These are phyloP conservation scores for Fragilaria radians DNA, from an alignment of 108 stramenopile genomes.

Conservation along the genomic window DNA sequence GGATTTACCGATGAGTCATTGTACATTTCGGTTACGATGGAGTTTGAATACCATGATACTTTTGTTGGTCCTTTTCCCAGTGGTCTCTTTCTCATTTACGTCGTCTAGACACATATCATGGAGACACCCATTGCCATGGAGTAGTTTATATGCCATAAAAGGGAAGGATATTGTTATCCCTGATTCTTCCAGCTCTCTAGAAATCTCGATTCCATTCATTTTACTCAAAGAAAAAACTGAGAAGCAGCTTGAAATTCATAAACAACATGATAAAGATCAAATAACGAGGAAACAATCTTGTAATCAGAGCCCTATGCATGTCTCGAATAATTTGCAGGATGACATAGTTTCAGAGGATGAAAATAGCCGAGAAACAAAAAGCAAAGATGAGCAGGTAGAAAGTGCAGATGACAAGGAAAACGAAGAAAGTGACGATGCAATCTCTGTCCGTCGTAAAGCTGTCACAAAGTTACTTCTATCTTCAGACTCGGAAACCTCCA, in stretches of 20 bases:
- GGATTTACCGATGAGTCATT: too few relatives aligned
- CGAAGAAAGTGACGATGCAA: neutral
- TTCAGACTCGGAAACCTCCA: neutral
- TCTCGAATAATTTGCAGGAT: neutral
- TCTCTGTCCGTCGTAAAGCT: neutral
- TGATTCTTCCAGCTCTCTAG: too few relatives aligned
- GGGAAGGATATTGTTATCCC: too few relatives aligned
- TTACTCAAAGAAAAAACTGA: too few relatives aligned
- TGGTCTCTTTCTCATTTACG: too few relatives aligned
- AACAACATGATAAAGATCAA: neutral
- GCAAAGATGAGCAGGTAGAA: neutral
- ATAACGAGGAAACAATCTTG: neutral
- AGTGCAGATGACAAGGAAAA: conserved; percentile 1
- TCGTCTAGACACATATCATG: too few relatives aligned
- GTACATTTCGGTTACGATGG: too few relatives aligned
- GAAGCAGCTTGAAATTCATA: neutral
- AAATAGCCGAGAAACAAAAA: neutral
- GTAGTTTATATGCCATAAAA: too few relatives aligned
- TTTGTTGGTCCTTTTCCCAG: too few relatives aligned
- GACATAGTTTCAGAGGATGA: neutral
- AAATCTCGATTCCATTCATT: too few relatives aligned
- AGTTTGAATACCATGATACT: too few relatives aligned
- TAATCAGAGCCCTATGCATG: neutral
- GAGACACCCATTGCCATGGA: too few relatives aligned
- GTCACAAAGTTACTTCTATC: neutral